These are phyloP conservation scores for Lyophyllum atratum DNA, from an alignment of 768 basidiomycete genomes.

Conservation along the genomic window DNA sequence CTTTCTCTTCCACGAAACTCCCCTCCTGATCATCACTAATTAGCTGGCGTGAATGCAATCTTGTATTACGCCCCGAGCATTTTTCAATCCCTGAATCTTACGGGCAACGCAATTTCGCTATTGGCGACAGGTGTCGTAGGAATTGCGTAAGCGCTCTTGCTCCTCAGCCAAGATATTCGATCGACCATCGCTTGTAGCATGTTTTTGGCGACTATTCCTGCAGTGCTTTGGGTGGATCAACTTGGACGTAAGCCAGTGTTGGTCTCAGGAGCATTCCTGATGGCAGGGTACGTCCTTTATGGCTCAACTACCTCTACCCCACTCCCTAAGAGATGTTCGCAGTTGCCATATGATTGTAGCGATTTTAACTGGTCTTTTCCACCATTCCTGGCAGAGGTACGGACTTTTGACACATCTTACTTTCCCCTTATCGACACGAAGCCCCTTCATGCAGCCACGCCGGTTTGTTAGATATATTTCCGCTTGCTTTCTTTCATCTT, in stretches of 20 bases:
- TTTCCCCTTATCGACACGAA: constrained; percentile 3
- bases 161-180: background rate
- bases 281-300: constrained; percentile 53
- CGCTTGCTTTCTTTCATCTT: background rate
- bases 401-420: constrained; percentile 18
- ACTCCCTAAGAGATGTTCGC: background rate
- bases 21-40: background rate
- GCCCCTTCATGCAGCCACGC: constrained; percentile 30
- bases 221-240: constrained; percentile 81
- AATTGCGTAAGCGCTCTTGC: constrained; percentile 52
- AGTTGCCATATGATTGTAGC: constrained; percentile 75
- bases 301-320: constrained; percentile 7
- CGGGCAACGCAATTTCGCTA: constrained; percentile 57
- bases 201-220: constrained; percentile 79
- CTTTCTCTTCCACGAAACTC: background rate
- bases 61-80: constrained; percentile 78
- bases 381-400: constrained; percentile 53
- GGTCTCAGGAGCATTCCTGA: constrained; percentile 72
- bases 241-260: constrained; percentile 74
- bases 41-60: constrained; percentile 69
- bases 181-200: constrained; percentile 40
- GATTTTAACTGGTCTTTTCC: constrained; percentile 60
- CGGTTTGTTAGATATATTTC: constrained; percentile 13
- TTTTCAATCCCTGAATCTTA: constrained; percentile 60
- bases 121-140: constrained; percentile 73